Evolutionary conservation across 2,329 filamentous ascomycete species (phyloP).

Genomic region (Tolypocladium inflatum): DNA sequence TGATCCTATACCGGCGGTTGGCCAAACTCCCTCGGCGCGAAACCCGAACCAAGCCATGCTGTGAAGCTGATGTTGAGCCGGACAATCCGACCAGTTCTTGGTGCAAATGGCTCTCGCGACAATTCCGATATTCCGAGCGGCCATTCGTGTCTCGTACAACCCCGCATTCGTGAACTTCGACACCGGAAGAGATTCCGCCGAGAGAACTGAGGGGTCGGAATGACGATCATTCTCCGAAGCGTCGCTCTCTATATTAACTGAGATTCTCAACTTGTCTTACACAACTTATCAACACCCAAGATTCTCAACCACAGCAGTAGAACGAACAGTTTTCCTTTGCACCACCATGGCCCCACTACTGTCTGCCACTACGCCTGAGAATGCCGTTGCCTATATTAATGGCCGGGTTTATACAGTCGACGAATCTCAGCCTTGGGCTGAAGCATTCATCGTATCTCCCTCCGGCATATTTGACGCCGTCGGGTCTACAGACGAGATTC

Average conservation of each 20-base stretch:
- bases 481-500: neutral
- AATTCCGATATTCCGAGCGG: neutral
- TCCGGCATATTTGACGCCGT: neutral
- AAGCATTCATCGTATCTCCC: conserved; percentile 1
- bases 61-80: too few relatives aligned
- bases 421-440: neutral
- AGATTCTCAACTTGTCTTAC: too few relatives aligned
- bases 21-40: too few relatives aligned
- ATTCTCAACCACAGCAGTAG: neutral
- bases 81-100: too few relatives aligned
- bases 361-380: neutral
- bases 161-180: neutral
- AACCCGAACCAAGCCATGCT: too few relatives aligned
- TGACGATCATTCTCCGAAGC: neutral
- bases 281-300: neutral
- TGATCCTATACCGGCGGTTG: too few relatives aligned
- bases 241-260: neutral
- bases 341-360: neutral
- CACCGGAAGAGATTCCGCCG: neutral
- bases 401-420: neutral
- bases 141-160: neutral
- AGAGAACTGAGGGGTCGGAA: neutral
- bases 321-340: neutral
- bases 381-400: conserved; percentile 1
- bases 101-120: neutral